These are phyloP conservation scores for Alternaria alternata DNA, from an alignment of 2,329 filamentous ascomycete genomes.

Conservation along the genomic window DNA sequence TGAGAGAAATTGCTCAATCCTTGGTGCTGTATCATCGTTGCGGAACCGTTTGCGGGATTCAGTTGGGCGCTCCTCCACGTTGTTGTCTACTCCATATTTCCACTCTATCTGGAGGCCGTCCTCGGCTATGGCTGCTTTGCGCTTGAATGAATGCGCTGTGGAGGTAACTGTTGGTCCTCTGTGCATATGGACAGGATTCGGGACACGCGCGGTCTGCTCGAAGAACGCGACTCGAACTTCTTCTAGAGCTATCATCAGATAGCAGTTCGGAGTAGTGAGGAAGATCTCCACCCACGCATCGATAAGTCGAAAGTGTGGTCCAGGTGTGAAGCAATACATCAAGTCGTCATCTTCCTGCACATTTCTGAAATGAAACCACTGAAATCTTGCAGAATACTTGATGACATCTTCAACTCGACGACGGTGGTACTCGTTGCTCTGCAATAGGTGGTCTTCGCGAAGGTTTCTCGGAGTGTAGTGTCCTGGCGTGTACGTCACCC, in stretches of 20 bases:
- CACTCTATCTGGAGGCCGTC: background rate
- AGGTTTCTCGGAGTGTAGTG: background rate
- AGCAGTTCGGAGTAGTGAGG: background rate
- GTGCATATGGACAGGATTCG: background rate
- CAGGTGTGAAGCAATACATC: background rate
- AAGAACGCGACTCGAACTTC: background rate
- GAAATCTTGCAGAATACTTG: background rate
- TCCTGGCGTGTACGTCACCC: background rate
- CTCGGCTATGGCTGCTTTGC: background rate
- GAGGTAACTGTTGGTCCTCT: background rate
- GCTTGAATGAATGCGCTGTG: background rate
- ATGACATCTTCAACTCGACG: background rate
- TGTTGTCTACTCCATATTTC: no score
- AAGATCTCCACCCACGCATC: background rate
- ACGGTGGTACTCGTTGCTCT: conserved; percentile 1
- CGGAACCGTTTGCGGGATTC: background rate
- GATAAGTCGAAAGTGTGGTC: background rate
- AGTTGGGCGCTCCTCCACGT: background rate
- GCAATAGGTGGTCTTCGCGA: background rate
- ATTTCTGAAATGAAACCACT: background rate
- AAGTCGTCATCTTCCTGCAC: background rate
- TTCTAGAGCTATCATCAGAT: background rate
- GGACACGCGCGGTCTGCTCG: background rate
- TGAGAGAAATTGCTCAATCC: background rate
- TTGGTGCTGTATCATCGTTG: background rate